These are phyloP conservation scores for Lentinula lateritia DNA, from an alignment of 768 basidiomycete genomes.

Conservation along the genomic window DNA sequence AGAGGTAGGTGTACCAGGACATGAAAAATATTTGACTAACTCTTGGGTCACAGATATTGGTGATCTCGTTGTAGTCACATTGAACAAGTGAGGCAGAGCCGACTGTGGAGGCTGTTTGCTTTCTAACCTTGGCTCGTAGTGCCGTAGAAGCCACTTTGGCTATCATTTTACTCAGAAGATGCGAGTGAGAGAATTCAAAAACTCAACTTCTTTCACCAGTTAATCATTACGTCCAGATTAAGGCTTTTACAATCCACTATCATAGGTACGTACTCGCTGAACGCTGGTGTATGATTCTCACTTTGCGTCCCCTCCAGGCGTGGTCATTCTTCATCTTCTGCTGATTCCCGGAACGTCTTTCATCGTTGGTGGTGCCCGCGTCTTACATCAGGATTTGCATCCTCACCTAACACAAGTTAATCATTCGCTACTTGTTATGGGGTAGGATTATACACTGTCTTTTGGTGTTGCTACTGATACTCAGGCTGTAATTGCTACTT, in stretches of 20 bases:
- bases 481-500: not conserved
- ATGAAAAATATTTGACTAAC: not conserved
- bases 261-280: constrained; percentile 34
- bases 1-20: constrained; percentile 19
- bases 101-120: not conserved
- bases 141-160: constrained; percentile 69
- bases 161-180: constrained; percentile 60
- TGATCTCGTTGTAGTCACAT: constrained; percentile 57
- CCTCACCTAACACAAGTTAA: constrained; percentile 63
- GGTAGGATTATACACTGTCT: constrained; percentile 31
- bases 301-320: constrained; percentile 34
- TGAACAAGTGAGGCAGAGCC: constrained; percentile 50
- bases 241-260: constrained; percentile 66
- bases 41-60: constrained; percentile 45
- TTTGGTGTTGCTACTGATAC: not conserved
- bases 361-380: constrained; percentile 63
- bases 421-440: constrained; percentile 62
- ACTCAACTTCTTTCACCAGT: too few relatives aligned
- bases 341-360: constrained; percentile 68
- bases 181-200: constrained; percentile 44
- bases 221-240: constrained; percentile 30
- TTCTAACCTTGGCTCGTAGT: constrained; percentile 24
- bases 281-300: not conserved
- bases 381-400: constrained; percentile 64
- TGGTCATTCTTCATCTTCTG: constrained; percentile 67